Evolutionary conservation across 345 rosid genomes (phyloP), one percentile per base, ranked within the genome.

Genomic region (Mallotus nudiflorus): DNA sequence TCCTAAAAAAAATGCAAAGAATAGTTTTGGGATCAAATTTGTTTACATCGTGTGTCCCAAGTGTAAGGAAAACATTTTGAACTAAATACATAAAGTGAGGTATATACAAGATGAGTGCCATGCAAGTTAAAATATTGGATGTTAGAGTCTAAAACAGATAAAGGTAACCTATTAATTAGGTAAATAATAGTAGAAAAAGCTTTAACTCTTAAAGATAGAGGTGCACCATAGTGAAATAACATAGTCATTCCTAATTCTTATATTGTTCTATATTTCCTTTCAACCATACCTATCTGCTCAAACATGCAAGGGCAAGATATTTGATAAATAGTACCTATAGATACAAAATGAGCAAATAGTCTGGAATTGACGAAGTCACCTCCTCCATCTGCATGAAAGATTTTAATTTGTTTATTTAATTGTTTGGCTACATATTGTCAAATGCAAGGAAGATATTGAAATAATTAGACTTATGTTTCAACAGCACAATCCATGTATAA

Each of bases 191-290:
- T 69, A 7, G 59, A 9, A 69, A 69, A 33, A 19, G 55, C 67
- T 25, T 69, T 40, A 0, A 69, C 24, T 70, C 70, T 62, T 20
- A 63, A 15, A 25, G 4, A 69, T 6, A 68, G 6, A 33, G 33
- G 60, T 0, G 65, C 65, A 62, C 52, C 28, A 66, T 18, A 15
- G 7, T 69, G 65, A 10, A 68, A 75, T 12, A 75, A 6, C 53
- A 59, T 73, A 0, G 53, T 27, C 67, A 73, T 66, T 0, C 67
- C 77, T 10, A 73, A 0, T 40, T 73, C 77, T 8, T 37, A 5
- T 33, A 66, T 73, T 0, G 37, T 39, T 39, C 42, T 39, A 39
- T 39, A 9, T 39, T 9, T 39, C 9, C 42, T 39, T 39, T 39
- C 42, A 39, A 39, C 42, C 42, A 39, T 39, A 39, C 42, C 42